Evolutionary conservation across 306 rosid species (phyloP), one percentile per base, ranked within the genome.

Genomic region (Fragaria nilgerrensis): DNA sequence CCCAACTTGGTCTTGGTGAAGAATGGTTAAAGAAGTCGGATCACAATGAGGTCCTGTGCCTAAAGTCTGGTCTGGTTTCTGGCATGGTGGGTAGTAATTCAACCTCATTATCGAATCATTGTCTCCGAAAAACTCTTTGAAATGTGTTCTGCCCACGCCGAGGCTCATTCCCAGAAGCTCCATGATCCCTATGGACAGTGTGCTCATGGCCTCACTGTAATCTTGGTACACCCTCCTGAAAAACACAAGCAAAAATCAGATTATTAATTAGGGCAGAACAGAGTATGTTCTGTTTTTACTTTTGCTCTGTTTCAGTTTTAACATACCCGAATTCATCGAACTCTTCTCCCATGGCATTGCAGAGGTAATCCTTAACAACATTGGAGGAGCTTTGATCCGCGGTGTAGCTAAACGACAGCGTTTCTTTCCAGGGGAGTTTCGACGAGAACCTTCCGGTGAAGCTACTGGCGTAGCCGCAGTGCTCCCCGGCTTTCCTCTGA

Each of bases 1-100:
- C 47, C 91, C 93, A 2, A 95, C 99, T 86, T 89, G 89, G 77
- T 95, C 97, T 62, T 95, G 96, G 84, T 92, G 99, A 68, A 95
- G 97, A 68, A 95, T 95, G 45, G 99, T 92, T 49, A 95, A 76
- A 37, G 99, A 95, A 22, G 97, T 95, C 63, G 99, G 99, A 80
- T 94, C 98, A 67, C 97, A 94, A 74, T 94, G 98, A 83, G 98
- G 98, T 50, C 98, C 97, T 0, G 98, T 96, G 19, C 99, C 99
- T 65, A 96, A 83, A 55, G 98, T 89, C 6, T 76, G 92, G 41
- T 92, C 87, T 7, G 98, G 99, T 81, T 88, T 92, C 66, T 89
- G 98, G 82, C 98, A 96, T 0, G 96, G 96, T 7, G 98, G 99
- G 62, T 96, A 96, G 80, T 91, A 96, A 74, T 96, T 96, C 14